phyloP scores from a whole-genome alignment of 2,329 filamentous ascomycete genomes.

The Paramyrothecium roridum region DNA sequence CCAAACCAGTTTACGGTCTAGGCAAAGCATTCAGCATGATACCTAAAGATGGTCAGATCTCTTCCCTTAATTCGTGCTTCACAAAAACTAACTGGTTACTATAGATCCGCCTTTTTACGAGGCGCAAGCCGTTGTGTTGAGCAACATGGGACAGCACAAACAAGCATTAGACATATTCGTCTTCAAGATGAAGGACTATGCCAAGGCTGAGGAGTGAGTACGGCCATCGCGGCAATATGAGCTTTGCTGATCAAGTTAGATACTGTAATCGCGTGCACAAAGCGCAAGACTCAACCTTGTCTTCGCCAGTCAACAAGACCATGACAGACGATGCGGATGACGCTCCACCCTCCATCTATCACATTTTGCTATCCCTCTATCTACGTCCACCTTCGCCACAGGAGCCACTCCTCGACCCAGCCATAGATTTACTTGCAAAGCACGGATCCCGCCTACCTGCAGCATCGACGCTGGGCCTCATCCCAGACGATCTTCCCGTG shows the following conservation, averaged over 20 bases:
- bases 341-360: conserved; percentile 76
- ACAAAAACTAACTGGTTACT: conserved; percentile 7
- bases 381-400: conserved; percentile 75
- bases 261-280: conserved; percentile 88
- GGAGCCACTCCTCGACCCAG: conserved; percentile 70
- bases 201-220: conserved; percentile 86
- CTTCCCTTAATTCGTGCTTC: background rate
- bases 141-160: conserved; percentile 92
- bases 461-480: conserved; percentile 77
- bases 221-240: background rate
- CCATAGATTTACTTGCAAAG: conserved; percentile 81
- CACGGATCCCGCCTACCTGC: conserved; percentile 91
- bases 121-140: conserved; percentile 82
- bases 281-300: conserved; percentile 42
- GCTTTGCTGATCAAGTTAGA: conserved; percentile 36
- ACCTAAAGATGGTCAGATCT: conserved; percentile 69
- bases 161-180: conserved; percentile 97
- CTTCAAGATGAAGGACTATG: conserved; percentile 83
- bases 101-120: conserved; percentile 83
- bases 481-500: conserved; percentile 77
- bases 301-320: conserved; percentile 30
- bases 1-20: conserved; percentile 72
- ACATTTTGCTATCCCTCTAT: conserved; percentile 86
- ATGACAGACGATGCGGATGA: conserved; percentile 39
- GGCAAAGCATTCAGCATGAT: conserved; percentile 74